Evolutionary conservation across 2,329 filamentous ascomycete species (phyloP), one percentile per base, ranked within the genome.

Genomic region (Davidsoniella australis): DNA sequence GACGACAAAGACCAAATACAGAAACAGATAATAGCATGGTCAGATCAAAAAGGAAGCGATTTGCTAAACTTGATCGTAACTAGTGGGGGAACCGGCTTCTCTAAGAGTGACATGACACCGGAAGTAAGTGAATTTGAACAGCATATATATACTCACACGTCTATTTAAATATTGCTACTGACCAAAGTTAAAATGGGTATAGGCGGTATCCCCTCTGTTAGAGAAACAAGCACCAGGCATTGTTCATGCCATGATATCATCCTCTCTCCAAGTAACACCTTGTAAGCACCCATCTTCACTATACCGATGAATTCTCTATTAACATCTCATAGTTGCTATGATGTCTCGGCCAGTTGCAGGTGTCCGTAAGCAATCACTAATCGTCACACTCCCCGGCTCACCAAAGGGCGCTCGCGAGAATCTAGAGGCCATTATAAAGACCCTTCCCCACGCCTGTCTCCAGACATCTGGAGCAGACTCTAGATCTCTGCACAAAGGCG

Each of bases 321-420:
- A 43, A 56, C 37, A 37, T 42, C 44, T 16, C 47, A 20, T 51
- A 94, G 87, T 98, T 66, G 91, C 91, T 41, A 81, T 94, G 68
- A 98, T 98, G 91, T 85, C 91, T 47, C 77, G 91, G 42, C 91
- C 91, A 4, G 84, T 93, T 10, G 91, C 91, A 18, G 91, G 91
- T 2, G 79, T 94, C 2, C 73, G 91, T 29, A 80, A 89, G 54
- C 78, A 78, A 53, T 81, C 85, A 1, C 64, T 98, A 47, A 82
- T 98, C 20, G 66, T 95, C 54, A 98, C 91, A 0, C 68, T 98
- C 3, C 91, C 91, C 0, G 91, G 91, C 1, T 96, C 89, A 0
- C 91, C 91, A 0, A 96, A 96, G 62, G 91, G 88, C 1, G 91
- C 91, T 7, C 85, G 79, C 59, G 91, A 98, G 67, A 98, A 96